Evolutionary conservation across 257 asterid species (phyloP).

Genomic region (Solanum medicagineum): DNA sequence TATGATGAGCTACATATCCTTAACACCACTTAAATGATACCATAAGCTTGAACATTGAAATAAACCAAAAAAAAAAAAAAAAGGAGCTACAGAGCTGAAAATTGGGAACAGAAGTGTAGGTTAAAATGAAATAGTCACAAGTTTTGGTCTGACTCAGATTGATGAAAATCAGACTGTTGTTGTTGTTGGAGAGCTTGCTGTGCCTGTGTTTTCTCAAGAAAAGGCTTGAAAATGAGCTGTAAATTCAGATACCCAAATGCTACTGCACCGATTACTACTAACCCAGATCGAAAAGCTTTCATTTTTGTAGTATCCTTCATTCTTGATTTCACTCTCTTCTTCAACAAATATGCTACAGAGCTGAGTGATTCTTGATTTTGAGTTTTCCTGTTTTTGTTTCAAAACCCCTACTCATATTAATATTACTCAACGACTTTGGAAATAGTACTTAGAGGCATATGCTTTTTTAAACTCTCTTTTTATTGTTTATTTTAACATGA

Average conservation of each 20-base stretch:
- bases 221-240: constrained; percentile 73
- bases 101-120: not conserved
- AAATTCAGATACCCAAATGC: constrained; percentile 79
- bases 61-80: not conserved
- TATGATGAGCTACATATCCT: not conserved
- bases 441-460: not conserved
- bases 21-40: not conserved
- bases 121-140: not conserved
- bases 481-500: not conserved
- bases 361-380: not conserved
- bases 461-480: not conserved
- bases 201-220: constrained; percentile 57
- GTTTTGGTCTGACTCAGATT: not conserved
- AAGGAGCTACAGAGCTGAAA: not conserved
- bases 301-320: constrained; percentile 49
- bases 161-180: not conserved
- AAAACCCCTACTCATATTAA: not conserved
- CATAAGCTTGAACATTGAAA: not conserved
- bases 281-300: constrained; percentile 64
- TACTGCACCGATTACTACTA: constrained; percentile 59
- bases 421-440: not conserved
- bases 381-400: not conserved
- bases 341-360: not conserved
- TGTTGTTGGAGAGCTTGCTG: constrained; percentile 26
- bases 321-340: not conserved